Conservation (phyloP, 805 yeast species). For the Myxozyma mucilagina region DNA sequence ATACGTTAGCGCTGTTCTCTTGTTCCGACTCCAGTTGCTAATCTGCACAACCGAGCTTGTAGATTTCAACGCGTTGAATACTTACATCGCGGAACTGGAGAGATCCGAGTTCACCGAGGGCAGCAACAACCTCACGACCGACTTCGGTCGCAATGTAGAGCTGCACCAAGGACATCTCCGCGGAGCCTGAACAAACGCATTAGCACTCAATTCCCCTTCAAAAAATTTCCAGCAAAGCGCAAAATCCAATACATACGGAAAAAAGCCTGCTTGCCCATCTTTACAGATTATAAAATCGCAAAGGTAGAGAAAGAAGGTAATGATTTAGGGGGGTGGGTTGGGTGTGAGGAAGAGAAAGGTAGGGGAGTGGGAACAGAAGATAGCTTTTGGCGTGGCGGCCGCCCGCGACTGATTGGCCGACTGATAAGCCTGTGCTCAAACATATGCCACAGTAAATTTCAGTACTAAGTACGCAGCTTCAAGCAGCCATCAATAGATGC, state of each 20-base stretch:
- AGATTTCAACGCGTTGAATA: background rate
- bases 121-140: slow-evolving; percentile 79
- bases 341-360: slow-evolving; percentile 4
- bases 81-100: slow-evolving; percentile 77
- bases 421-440: slow-evolving; percentile 10
- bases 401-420: slow-evolving; percentile 16
- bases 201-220: background rate
- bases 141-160: slow-evolving; percentile 88
- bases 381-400: slow-evolving; percentile 3
- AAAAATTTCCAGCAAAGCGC: background rate
- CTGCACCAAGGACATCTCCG: slow-evolving; percentile 95
- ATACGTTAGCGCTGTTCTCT: background rate
- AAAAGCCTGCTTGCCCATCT: slow-evolving; percentile 34
- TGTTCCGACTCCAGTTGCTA: background rate
- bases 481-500: background rate
- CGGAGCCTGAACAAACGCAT: slow-evolving; percentile 56
- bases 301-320: background rate
- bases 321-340: background rate
- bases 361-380: background rate
- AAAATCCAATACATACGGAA: slow-evolving; percentile 31
- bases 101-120: slow-evolving; percentile 81
- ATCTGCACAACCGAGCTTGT: background rate
- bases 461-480: background rate
- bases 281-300: background rate
- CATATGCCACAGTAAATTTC: background rate